Evolutionary conservation across 768 basidiomycete genomes (phyloP), one percentile per base, ranked within the genome.

Genomic region (Lactifluus piperatus): DNA sequence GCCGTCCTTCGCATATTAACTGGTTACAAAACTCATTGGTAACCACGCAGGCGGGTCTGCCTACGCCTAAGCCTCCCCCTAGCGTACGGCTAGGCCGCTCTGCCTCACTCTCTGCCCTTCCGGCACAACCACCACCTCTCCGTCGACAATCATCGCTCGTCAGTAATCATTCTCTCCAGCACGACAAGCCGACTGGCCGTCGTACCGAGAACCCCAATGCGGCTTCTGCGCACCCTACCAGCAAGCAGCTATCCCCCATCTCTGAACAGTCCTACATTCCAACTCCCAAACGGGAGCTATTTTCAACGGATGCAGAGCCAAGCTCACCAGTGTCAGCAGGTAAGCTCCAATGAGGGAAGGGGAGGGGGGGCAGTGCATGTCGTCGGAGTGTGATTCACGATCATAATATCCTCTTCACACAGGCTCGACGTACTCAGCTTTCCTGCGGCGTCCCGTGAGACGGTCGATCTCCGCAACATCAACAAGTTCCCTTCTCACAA

Each of bases 381-480:
- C 37, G 20, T 52, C 26, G 27, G n/a, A 41, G 37, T 49, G 48
- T 45, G 43, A 55, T 55, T 51, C 45, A 37, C 55, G 13, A 20
- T 36, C 24, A 22, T 32, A 22, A 44, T 44, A 18, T 13, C 10
- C 27, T 37, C 26, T 58, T 53, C 37, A 45, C 39, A 51, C 57
- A 56, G 58, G 45, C 18, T 64, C 66, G 26, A 54, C 69, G 30
- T 76, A 79, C 62, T 76, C 77, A 8, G 73, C 82, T 0, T 88
- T 88, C 67, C 74, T 88, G 46, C 76, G 79, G 6, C 79, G 86
- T 2, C 82, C 80, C 13, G 70, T 87, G 57, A 88, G 86, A 66
- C 76, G 86, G 34, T 83, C 86, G 5, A 73, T 79, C 44, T 85
- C 84, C 26, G 77, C 85, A 58, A 80, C 78, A 1, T 87, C 85